Conservation (phyloP, 108 stramenopile species). For the Cyclotella baltica region DNA sequence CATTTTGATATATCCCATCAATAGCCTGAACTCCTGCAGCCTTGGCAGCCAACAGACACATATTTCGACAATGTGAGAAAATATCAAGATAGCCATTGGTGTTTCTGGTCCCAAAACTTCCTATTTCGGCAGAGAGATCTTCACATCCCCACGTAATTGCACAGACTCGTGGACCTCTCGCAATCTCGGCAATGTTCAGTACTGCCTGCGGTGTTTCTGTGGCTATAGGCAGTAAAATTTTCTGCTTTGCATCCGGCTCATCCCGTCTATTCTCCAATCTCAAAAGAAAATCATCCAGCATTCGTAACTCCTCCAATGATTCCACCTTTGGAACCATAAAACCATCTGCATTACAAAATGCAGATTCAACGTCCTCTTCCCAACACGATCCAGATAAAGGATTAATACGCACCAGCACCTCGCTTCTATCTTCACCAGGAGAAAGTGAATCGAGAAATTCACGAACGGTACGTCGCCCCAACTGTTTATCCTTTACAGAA, state of each 20-base stretch:
- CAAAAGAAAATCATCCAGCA: conserved; percentile 37
- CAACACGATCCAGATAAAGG: conserved; percentile 37
- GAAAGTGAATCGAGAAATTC: conserved; percentile 17
- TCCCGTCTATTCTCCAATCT: conserved; percentile 18
- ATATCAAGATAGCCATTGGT: conserved; percentile 40
- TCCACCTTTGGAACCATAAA: conserved; percentile 60
- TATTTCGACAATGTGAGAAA: conserved; percentile 45
- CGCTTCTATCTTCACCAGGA: neutral
- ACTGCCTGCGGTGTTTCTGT: conserved; percentile 51
- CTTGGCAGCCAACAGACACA: conserved; percentile 52
- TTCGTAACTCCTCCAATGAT: conserved; percentile 29
- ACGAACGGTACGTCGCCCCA: conserved; percentile 30
- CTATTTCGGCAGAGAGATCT: conserved; percentile 50
- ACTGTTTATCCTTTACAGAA: conserved; percentile 44
- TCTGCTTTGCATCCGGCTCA: neutral
- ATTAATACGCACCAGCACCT: conserved; percentile 53
- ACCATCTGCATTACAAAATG: conserved; percentile 38
- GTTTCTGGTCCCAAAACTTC: conserved; percentile 31
- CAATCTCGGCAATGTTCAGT: conserved; percentile 48
- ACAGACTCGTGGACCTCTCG: conserved; percentile 42
- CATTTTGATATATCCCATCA: conserved; percentile 55
- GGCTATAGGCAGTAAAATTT: conserved; percentile 42
- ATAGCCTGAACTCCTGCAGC: conserved; percentile 55
- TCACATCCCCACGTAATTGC: conserved; percentile 58
- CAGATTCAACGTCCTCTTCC: conserved; percentile 33